Conservation (phyloP, 257 asterid genomes). For the Gentiana dahurica region DNA sequence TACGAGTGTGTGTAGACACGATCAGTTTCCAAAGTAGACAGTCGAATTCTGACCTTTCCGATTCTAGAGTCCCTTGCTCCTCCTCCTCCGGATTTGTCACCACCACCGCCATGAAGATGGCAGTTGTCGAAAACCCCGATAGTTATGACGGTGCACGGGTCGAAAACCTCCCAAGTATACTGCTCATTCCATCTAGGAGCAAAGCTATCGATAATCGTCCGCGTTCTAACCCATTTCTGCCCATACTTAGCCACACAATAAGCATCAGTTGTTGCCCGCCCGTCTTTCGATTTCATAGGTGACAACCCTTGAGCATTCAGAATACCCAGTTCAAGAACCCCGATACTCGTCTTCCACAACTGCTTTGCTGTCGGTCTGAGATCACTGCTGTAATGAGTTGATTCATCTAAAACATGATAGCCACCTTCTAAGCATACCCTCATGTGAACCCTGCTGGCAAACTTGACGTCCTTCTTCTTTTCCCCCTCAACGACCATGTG, state of each 20-base stretch:
- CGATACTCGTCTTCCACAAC: constrained; percentile 39
- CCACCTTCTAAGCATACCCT: constrained; percentile 44
- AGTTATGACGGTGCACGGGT: constrained; percentile 43
- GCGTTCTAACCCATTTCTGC: constrained; percentile 44
- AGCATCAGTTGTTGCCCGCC: constrained; percentile 39
- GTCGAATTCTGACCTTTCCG: constrained; percentile 45
- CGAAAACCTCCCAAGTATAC: constrained; percentile 46
- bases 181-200: constrained; percentile 45
- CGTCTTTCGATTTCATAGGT: constrained; percentile 38
- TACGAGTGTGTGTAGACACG: constrained; percentile 42
- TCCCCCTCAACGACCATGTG: constrained; percentile 38
- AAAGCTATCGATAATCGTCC: constrained; percentile 39
- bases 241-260: constrained; percentile 45
- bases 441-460: constrained; percentile 40
- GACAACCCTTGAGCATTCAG: constrained; percentile 34
- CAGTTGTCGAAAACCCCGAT: constrained; percentile 43
- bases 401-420: constrained; percentile 43
- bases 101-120: constrained; percentile 29
- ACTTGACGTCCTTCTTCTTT: constrained; percentile 32
- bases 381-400: constrained; percentile 45
- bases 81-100: constrained; percentile 34
- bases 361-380: constrained; percentile 42
- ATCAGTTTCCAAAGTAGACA: constrained; percentile 40
- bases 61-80: constrained; percentile 34
- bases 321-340: constrained; percentile 39